These are phyloP conservation scores for Kluyveromyces sp. DNA, from an alignment of 1,139 yeast species.

Conservation along the genomic window DNA sequence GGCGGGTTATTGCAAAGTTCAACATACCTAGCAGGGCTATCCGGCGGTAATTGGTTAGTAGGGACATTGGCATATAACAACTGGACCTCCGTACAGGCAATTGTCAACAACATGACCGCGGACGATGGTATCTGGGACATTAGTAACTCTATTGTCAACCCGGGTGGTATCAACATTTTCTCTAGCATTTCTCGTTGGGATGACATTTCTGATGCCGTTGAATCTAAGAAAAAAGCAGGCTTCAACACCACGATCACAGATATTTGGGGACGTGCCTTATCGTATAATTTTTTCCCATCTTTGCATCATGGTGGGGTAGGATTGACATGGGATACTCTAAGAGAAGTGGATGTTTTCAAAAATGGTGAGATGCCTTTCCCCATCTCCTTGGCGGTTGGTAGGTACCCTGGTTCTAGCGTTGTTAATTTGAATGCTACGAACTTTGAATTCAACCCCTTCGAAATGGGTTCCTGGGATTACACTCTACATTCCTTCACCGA, in stretches of 20 bases:
- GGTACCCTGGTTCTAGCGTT: constrained; percentile 30
- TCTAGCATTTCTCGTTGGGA: constrained; percentile 40
- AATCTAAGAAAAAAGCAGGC: constrained; percentile 46
- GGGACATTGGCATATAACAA: constrained; percentile 50
- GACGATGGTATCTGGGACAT: constrained; percentile 25
- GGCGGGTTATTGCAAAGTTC: constrained; percentile 61
- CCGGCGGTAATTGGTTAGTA: constrained; percentile 68
- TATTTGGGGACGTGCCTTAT: constrained; percentile 60
- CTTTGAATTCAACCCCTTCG: constrained; percentile 58
- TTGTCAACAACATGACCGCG: constrained; percentile 30
- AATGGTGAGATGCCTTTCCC: constrained; percentile 40
- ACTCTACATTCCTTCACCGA: constrained; percentile 46
- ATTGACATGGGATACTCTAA: constrained; percentile 54
- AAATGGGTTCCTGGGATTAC: constrained; percentile 64
- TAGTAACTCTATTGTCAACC: constrained; percentile 19
- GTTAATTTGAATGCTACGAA: constrained; percentile 25
- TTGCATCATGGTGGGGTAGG: constrained; percentile 51
- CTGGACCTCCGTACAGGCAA: constrained; percentile 40
- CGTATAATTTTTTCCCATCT: constrained; percentile 34
- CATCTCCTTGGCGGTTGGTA: constrained; percentile 36
- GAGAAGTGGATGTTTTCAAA: constrained; percentile 28
- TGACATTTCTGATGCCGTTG: constrained; percentile 44
- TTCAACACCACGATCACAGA: constrained; percentile 56
- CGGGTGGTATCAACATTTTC: constrained; percentile 28
- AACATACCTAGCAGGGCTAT: constrained; percentile 52